Conservation (phyloP, 768 basidiomycete species). For the Hydnomerulius pinastri region DNA sequence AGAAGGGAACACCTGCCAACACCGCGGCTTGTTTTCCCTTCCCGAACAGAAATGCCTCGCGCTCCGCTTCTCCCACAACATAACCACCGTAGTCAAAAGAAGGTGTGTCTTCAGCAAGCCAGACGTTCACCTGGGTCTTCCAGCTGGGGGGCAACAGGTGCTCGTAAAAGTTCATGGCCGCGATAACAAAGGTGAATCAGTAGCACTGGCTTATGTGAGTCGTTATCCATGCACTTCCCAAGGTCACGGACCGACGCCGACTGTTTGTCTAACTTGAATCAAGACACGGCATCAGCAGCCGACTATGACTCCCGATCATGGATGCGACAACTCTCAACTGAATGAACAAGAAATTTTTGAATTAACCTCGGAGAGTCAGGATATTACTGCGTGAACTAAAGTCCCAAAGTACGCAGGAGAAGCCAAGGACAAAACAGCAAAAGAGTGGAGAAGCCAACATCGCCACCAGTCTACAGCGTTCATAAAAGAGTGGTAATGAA, state of each 20-base stretch:
- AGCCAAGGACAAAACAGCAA: constrained; percentile 1
- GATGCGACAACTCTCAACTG: neutral
- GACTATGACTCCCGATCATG: neutral
- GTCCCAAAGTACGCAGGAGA: neutral
- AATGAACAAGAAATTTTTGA: neutral
- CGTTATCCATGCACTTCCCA: neutral
- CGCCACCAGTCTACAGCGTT: constrained; percentile 3
- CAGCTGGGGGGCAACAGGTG: constrained; percentile 93
- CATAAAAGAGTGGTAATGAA: constrained; percentile 27
- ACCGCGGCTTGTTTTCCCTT: constrained; percentile 81
- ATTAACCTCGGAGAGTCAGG: neutral
- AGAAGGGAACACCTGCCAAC: constrained; percentile 94
- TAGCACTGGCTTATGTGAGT: neutral
- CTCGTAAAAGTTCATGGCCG: constrained; percentile 36
- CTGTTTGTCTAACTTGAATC: too few species aligned
- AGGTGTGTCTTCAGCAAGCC: constrained; percentile 93
- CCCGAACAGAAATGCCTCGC: constrained; percentile 87
- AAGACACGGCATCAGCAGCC: too few species aligned
- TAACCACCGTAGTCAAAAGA: constrained; percentile 97
- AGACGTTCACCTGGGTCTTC: constrained; percentile 76
- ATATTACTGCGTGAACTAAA: constrained; percentile 1
- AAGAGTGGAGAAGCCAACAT: neutral
- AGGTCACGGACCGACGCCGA: neutral
- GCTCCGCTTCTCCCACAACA: constrained; percentile 87
- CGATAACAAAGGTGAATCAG: neutral